A percentile compares a stretch with the other conserved stretches of the same genome.
Conservation (phyloP, 805 yeast genomes). For the Wickerhamiella hasegawae region DNA sequence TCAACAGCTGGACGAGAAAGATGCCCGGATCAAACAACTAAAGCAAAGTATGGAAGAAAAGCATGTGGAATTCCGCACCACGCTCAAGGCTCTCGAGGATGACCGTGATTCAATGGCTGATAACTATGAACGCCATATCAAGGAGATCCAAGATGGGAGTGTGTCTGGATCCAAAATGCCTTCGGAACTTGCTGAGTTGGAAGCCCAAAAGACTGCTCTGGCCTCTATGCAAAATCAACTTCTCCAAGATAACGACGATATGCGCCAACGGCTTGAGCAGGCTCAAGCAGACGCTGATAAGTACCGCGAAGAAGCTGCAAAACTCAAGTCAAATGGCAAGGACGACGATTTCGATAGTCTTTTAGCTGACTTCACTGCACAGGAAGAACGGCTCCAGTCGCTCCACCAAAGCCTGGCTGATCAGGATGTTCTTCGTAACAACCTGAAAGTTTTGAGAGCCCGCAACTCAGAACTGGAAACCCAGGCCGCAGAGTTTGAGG, state of each 20-base stretch:
- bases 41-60: slow-evolving; percentile 18
- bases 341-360: slow-evolving; percentile 8
- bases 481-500: background rate
- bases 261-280: slow-evolving; percentile 10
- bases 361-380: slow-evolving; percentile 11
- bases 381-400: slow-evolving; percentile 14
- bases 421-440: slow-evolving; percentile 17
- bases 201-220: slow-evolving; percentile 19
- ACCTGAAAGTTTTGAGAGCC: too few relatives aligned
- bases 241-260: slow-evolving; percentile 15
- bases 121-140: slow-evolving; percentile 12
- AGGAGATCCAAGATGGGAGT: slow-evolving; percentile 10
- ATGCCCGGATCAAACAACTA: slow-evolving; percentile 16
- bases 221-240: slow-evolving; percentile 23
- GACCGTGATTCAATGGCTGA: slow-evolving; percentile 9
- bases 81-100: slow-evolving; percentile 6
- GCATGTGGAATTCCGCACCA: slow-evolving; percentile 20
- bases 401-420: slow-evolving; percentile 17
- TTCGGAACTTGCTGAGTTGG: slow-evolving; percentile 15
- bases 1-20: slow-evolving; percentile 15
- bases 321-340: too few relatives aligned
- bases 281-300: slow-evolving; percentile 7
- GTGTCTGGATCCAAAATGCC: background rate
- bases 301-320: background rate
- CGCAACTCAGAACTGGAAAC: slow-evolving; percentile 5